phyloP scores from a whole-genome alignment of 2,329 filamentous ascomycete genomes.

The Trichoderma arundinaceum region DNA sequence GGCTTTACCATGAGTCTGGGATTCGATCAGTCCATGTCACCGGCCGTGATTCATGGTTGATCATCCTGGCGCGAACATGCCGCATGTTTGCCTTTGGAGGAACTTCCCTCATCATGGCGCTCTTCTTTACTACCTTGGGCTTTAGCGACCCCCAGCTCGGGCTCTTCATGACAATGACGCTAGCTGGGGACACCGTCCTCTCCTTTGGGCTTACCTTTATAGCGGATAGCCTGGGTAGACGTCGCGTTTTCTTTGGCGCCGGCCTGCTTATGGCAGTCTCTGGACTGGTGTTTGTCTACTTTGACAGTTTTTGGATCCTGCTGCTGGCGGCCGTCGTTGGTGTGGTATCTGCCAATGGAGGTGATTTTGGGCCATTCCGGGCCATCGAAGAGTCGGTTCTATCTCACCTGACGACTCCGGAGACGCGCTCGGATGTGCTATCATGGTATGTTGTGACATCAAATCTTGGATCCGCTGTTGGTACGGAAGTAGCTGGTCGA shows the following conservation, averaged over 20 bases:
- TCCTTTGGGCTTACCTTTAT: constrained; percentile 63
- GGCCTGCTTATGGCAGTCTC: constrained; percentile 62
- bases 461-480: constrained; percentile 60
- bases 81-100: constrained; percentile 70
- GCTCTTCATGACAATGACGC: constrained; percentile 68
- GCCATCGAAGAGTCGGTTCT: constrained; percentile 70
- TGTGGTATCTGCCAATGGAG: constrained; percentile 66
- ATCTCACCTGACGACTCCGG: constrained; percentile 62
- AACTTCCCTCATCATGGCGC: constrained; percentile 64
- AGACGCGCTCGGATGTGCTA: constrained; percentile 65
- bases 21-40: constrained; percentile 53
- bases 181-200: constrained; percentile 65
- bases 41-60: constrained; percentile 57
- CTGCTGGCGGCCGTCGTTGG: constrained; percentile 63
- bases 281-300: constrained; percentile 59
- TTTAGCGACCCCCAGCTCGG: constrained; percentile 65
- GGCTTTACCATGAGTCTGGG: constrained; percentile 55
- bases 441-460: constrained; percentile 68
- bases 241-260: constrained; percentile 59
- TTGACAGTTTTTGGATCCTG: constrained; percentile 64
- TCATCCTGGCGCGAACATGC: constrained; percentile 57
- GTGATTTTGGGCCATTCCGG: constrained; percentile 71
- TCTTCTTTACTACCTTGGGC: constrained; percentile 62
- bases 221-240: constrained; percentile 63
- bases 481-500: constrained; percentile 58